Percentiles rank a stretch among this genome's conserved stretches.
Evolutionary conservation across 2,329 filamentous ascomycete genomes (phyloP).

Genomic region (Penicillium sp.): DNA sequence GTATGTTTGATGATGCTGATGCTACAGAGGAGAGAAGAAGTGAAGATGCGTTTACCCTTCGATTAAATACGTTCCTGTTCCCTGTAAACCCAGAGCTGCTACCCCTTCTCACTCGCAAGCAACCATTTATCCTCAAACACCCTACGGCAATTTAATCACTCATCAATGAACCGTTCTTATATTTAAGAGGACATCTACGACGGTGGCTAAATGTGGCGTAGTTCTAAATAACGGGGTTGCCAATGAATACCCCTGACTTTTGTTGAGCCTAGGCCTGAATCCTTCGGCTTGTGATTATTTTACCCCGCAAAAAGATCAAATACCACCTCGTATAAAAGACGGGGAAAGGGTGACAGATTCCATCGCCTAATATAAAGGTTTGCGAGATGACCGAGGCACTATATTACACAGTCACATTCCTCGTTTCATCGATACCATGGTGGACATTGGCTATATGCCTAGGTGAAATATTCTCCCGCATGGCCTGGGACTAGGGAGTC

Average conservation of each 20-base stretch:
- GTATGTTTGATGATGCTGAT: too few species aligned
- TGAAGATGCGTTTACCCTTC: background rate
- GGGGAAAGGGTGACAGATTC: too few species aligned
- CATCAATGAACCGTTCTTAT: too few species aligned
- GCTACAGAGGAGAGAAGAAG: background rate
- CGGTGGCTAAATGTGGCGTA: slow-evolving; percentile 3
- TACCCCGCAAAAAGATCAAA: background rate
- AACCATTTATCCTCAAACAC: background rate
- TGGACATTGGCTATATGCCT: too few species aligned
- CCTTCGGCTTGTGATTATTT: slow-evolving; percentile 5
- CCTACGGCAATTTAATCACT: background rate
- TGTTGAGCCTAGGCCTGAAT: slow-evolving; percentile 3
- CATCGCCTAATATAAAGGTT: too few species aligned
- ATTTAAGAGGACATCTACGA: background rate
- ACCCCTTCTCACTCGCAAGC: background rate
- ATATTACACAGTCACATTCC: slow-evolving; percentile 2
- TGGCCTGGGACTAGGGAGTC: too few species aligned
- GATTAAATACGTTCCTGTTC: slow-evolving; percentile 2
- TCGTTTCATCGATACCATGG: background rate
- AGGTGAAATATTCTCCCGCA: too few species aligned
- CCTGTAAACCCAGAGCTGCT: background rate
- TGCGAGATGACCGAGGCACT: background rate
- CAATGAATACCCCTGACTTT: background rate
- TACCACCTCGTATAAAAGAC: too few species aligned
- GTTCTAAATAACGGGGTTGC: background rate